These are phyloP conservation scores for Trametes elegans DNA, from an alignment of 768 basidiomycete species.

Conservation along the genomic window DNA sequence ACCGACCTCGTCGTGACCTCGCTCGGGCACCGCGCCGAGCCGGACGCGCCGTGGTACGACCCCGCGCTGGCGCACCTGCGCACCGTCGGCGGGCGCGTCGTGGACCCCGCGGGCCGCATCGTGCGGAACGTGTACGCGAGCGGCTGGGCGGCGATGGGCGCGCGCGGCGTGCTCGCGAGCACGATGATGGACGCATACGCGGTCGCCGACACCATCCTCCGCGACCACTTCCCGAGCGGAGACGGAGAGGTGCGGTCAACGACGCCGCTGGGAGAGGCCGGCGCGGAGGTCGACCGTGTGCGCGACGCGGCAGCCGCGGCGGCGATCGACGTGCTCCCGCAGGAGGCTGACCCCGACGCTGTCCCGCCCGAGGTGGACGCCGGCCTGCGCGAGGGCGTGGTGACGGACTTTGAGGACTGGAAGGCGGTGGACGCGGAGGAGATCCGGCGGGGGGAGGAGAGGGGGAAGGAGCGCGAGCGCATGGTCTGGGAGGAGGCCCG, in stretches of 20 bases:
- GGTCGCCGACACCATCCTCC: constrained; percentile 67
- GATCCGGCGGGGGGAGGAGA: constrained; percentile 47
- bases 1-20: constrained; percentile 87
- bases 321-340: constrained; percentile 31
- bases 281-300: constrained; percentile 7
- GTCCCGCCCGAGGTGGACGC: constrained; percentile 48
- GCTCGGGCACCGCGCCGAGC: constrained; percentile 80
- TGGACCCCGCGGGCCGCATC: constrained; percentile 33
- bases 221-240: constrained; percentile 44
- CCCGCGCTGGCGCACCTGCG: constrained; percentile 53
- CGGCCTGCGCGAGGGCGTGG: constrained; percentile 38
- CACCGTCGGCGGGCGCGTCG: constrained; percentile 49
- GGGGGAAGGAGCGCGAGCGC: constrained; percentile 74
- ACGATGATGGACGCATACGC: constrained; percentile 93
- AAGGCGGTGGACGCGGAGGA: constrained; percentile 72
- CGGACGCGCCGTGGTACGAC: constrained; percentile 58
- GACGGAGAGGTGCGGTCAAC: constrained; percentile 11
- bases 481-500: constrained; percentile 66
- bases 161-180: constrained; percentile 85
- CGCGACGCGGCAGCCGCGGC: background rate
- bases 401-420: constrained; percentile 76
- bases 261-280: constrained; percentile 10
- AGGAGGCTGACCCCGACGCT: constrained; percentile 36
- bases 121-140: constrained; percentile 79
- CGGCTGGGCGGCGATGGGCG: constrained; percentile 92